A percentile compares a stretch with the other conserved stretches of the same genome.
Conservation (phyloP, 208 protist species). For the Lotmaria passim region DNA sequence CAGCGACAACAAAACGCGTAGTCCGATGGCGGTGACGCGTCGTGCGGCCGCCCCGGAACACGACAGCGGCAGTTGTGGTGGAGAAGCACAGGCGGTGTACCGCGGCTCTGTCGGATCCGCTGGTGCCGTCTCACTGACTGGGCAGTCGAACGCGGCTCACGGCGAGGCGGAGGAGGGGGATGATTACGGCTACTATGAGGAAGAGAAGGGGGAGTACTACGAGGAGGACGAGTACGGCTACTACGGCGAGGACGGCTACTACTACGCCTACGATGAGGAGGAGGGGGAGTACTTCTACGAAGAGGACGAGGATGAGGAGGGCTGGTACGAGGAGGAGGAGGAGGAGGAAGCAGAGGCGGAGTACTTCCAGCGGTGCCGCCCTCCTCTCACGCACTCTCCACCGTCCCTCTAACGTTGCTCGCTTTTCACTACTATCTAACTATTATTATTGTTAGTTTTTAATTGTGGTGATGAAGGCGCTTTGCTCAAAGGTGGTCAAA, state of each 20-base stretch:
- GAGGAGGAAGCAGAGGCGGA: slow-evolving; percentile 23
- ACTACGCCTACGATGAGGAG: slow-evolving; percentile 43
- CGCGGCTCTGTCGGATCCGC: not conserved
- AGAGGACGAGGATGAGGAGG: slow-evolving; percentile 28
- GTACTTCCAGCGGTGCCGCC: slow-evolving; percentile 37
- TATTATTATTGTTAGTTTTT: not conserved
- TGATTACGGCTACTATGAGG: slow-evolving; percentile 4
- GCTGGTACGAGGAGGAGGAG: slow-evolving; percentile 21
- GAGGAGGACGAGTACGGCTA: slow-evolving; percentile 46
- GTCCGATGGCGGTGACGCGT: not conserved
- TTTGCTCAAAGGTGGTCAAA: not conserved
- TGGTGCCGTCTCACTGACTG: not conserved
- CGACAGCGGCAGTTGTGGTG: too few species aligned
- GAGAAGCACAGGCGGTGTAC: not conserved
- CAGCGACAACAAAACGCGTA: not conserved
- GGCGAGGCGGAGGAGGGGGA: not conserved
- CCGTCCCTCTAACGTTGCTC: slow-evolving; percentile 36
- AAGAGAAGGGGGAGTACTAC: slow-evolving; percentile 17
- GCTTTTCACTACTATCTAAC: not conserved
- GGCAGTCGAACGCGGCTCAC: too few species aligned
- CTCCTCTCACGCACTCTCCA: slow-evolving; percentile 51
- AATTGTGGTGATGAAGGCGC: not conserved
- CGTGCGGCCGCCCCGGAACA: too few species aligned
- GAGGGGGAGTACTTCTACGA: slow-evolving; percentile 26
- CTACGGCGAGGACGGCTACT: slow-evolving; percentile 39